Percentiles rank a stretch among this genome's conserved stretches.
phyloP scores from a whole-genome alignment of 1,284 basidiomycete genomes.

The Anthracocystis setariae region DNA sequence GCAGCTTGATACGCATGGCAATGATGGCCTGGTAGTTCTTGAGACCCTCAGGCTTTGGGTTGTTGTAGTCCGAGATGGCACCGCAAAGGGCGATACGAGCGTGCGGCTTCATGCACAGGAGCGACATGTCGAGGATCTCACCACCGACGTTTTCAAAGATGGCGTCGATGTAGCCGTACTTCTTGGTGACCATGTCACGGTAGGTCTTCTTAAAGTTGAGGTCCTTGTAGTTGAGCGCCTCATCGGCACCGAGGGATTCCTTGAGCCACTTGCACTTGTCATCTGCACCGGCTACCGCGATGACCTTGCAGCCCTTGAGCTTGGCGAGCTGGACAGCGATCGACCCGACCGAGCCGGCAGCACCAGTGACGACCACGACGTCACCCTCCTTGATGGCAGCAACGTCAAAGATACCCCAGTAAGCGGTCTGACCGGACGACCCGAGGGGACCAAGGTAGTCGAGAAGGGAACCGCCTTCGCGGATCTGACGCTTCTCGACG shows the following conservation, averaged over 20 bases:
- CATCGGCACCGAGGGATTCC: conserved; percentile 81
- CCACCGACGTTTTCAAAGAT: conserved; percentile 59
- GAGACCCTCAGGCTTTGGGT: conserved; percentile 65
- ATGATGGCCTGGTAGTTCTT: conserved; percentile 74
- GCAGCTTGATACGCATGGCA: conserved; percentile 77
- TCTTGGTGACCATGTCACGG: conserved; percentile 71
- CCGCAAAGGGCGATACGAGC: conserved; percentile 81
- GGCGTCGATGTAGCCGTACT: conserved; percentile 54
- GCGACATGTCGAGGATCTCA: conserved; percentile 45
- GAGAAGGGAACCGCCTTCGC: conserved; percentile 39
- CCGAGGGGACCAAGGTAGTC: conserved; percentile 67
- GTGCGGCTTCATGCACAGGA: conserved; percentile 75
- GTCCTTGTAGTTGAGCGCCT: conserved; percentile 86
- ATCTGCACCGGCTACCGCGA: conserved; percentile 80
- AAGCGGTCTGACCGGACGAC: conserved; percentile 67
- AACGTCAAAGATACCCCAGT: conserved; percentile 61
- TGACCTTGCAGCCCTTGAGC: conserved; percentile 74
- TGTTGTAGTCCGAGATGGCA: conserved; percentile 74
- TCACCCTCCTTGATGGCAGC: conserved; percentile 52
- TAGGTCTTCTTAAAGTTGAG: conserved; percentile 75
- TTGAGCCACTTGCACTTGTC: conserved; percentile 87
- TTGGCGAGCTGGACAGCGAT: conserved; percentile 73
- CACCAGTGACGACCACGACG: conserved; percentile 59
- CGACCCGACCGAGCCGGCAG: conserved; percentile 61
- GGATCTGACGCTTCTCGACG: conserved; percentile 40